Evolutionary conservation across 495 filamentous ascomycete species (phyloP), one percentile per base, ranked within the genome.

Genomic region (Penicillium lividum): DNA sequence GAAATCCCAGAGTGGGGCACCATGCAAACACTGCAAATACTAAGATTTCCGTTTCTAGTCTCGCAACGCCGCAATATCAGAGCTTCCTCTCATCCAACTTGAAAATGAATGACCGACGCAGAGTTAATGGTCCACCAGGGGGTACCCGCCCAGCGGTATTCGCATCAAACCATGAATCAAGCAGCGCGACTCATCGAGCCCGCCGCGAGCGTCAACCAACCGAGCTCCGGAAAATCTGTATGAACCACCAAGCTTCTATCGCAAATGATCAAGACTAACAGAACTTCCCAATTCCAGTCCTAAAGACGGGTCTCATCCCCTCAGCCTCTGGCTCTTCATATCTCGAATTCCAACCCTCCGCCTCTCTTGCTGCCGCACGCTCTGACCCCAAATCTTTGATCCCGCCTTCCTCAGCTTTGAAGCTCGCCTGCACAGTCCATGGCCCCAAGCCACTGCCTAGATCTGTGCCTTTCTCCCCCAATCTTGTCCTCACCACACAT

Each of bases 291-390:
- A 33, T 15, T 34, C 1, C 53, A 98, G 93, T 92, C 63, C 78
- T 98, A 31, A 91, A 94, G 74, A 98, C 94, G 10, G 90, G 90
- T 46, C 82, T 98, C 25, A 92, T 92, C 4, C 94, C 95, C 10
- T 95, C 94, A 3, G 94, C 95, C 7, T 91, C 91, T 25, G 94
- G 94, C 49, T 97, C 93, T 30, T 89, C 95, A 52, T 98, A 97
- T 68, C 81, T 97, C 56, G 94, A 98, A 78, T 84, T 96, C 56
- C 85, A 88, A 71, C 79, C 80, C 33, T 81, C 85, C 3, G 64
- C 82, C 34, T 70, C 81, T 43, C 72, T 77, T 34, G 68, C 77
- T 29, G 74, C 77, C 46, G 74, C 77, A 18, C 80, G 80, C 46
- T 78, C 81, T 28, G 72, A 70, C 7, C 67, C 73, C 44, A 72